These are phyloP conservation scores for Ophiostoma sp. DNA, from an alignment of 2,329 filamentous ascomycete species.

Conservation along the genomic window DNA sequence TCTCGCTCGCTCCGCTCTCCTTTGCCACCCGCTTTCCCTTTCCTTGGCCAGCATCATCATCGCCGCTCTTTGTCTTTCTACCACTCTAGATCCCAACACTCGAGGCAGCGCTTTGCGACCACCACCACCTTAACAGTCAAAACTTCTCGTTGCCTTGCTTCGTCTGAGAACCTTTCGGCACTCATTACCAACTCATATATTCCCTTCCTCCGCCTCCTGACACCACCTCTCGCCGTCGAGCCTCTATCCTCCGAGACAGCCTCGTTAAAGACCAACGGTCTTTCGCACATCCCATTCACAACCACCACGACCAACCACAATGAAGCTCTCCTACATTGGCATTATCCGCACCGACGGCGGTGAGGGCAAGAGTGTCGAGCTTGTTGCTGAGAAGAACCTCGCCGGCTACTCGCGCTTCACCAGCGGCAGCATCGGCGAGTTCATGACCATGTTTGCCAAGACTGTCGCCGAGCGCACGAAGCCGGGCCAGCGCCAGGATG, in stretches of 20 bases:
- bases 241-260: background rate
- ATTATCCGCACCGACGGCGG: conserved; percentile 37
- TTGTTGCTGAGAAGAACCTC: conserved; percentile 64
- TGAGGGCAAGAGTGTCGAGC: conserved; percentile 22
- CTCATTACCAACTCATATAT: background rate
- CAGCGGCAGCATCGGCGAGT: conserved; percentile 40
- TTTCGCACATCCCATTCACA: background rate
- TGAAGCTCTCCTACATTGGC: background rate
- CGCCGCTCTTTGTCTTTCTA: background rate
- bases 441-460: conserved; percentile 76
- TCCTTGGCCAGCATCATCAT: conserved; percentile 3
- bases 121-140: background rate
- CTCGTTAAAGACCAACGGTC: background rate
- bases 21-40: background rate
- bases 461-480: conserved; percentile 72
- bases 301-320: background rate
- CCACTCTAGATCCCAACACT: background rate
- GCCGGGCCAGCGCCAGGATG: conserved; percentile 75
- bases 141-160: background rate
- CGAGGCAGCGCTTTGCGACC: background rate
- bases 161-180: background rate
- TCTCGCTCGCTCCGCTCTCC: conserved; percentile 1
- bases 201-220: background rate
- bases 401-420: conserved; percentile 77
- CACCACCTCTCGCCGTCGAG: background rate